Evolutionary conservation across 352 stramenopile genomes (phyloP), one percentile per base, ranked within the genome.

Genomic region (Phytopythium delawarense): DNA sequence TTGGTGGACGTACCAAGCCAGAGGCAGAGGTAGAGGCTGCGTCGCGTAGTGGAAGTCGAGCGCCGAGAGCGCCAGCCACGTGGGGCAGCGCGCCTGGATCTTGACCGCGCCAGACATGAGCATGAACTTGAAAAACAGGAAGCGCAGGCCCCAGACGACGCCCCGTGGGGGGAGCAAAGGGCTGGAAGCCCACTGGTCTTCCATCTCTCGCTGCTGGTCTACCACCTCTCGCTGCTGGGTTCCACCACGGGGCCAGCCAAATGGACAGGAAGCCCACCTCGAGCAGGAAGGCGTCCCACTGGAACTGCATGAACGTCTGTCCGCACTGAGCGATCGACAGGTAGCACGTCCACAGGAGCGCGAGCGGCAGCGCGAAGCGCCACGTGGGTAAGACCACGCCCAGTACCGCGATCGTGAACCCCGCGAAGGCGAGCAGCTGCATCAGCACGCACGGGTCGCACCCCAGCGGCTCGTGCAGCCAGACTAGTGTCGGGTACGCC

Each of bases 61-160:
- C 12, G 94, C 92, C 16, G 91, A 96, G 21, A 98, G 78, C 44
- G 78, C 78, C 4, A 93, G 64, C 94, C 92, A 98, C 23, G 91
- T 98, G 4, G 89, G 89, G 59, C 91, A 98, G 28, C 72, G 57
- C 0, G 92, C 89, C 73, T 96, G 86, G 52, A 98, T 87, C 72
- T 98, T 98, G 45, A 97, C 91, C 9, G 84, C 76, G 4, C 89
- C 89, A 8, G 76, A 87, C 92, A 98, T 97, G 67, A 98, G 72
- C 88, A 97, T 98, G 57, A 98, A 88, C 73, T 98, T 98, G 79
- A 97, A 96, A 34, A 98, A 84, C 21, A 96, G 66, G 62, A 97
- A 96, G 37, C 89, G 78, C 37, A 98, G 59, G 3, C 79, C 79
- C 82, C 79, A 96, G 28, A 81, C 61, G 0, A 72, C 64, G 1